Percentiles rank a stretch among this genome's conserved stretches.
phyloP scores from a whole-genome alignment of 2,329 filamentous ascomycete genomes.

The Cryphonectria naterciae region DNA sequence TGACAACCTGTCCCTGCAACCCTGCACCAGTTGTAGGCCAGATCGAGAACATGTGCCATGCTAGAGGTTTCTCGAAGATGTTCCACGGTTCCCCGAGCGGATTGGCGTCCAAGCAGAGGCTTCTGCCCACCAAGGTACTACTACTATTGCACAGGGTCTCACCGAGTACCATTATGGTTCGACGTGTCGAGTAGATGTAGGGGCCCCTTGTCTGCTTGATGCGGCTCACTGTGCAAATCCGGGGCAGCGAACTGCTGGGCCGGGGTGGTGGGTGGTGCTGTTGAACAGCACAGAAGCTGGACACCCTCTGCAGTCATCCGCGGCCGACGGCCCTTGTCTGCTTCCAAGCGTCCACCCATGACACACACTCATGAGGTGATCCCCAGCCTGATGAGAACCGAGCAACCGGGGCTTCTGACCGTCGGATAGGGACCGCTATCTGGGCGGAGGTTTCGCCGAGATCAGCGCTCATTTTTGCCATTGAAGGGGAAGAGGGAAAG shows the following conservation, averaged over 20 bases:
- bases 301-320: background rate
- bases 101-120: background rate
- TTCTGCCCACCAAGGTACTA: background rate
- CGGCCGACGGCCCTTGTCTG: conserved; percentile 25
- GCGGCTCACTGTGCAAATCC: conserved; percentile 28
- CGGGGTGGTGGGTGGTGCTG: conserved; percentile 23
- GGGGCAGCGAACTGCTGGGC: conserved; percentile 27
- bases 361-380: background rate
- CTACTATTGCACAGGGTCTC: background rate
- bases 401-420: background rate
- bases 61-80: background rate
- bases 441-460: background rate
- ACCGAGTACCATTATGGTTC: conserved; percentile 18
- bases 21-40: background rate
- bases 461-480: background rate
- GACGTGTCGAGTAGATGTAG: conserved; percentile 22
- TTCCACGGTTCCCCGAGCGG: background rate
- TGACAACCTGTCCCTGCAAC: background rate
- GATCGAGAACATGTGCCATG: background rate
- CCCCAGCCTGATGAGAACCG: background rate
- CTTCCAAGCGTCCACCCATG: conserved; percentile 4
- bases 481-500: background rate
- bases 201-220: conserved; percentile 23
- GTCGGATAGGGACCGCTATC: background rate
- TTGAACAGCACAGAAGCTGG: conserved; percentile 15